Conservation (phyloP, 495 filamentous ascomycete species). For the Rhizodiscina lignyota region DNA sequence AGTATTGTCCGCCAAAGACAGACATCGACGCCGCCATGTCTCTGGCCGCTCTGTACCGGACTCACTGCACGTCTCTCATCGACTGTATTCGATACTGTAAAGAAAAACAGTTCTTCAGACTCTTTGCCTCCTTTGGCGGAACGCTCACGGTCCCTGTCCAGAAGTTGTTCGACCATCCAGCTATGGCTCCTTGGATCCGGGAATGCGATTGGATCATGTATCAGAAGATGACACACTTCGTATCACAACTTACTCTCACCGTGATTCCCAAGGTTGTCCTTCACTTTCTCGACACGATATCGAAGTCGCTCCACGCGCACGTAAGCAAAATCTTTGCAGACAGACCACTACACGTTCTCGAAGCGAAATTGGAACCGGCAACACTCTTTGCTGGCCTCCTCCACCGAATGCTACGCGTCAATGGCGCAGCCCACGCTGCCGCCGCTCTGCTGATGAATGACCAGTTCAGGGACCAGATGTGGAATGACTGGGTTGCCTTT, state of each 20-base stretch:
- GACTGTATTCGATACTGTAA: slow-evolving; percentile 92
- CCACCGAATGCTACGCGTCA: slow-evolving; percentile 73
- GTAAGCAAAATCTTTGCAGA: slow-evolving; percentile 65
- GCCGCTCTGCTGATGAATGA: slow-evolving; percentile 59
- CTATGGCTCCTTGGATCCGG: slow-evolving; percentile 79
- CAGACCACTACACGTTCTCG: slow-evolving; percentile 65
- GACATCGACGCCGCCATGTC: slow-evolving; percentile 72
- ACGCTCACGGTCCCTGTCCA: slow-evolving; percentile 95
- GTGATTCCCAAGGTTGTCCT: slow-evolving; percentile 73
- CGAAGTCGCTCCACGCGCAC: slow-evolving; percentile 57
- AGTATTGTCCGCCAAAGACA: slow-evolving; percentile 56
- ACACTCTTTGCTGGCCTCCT: slow-evolving; percentile 75
- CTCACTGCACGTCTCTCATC: slow-evolving; percentile 85
- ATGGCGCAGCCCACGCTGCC: slow-evolving; percentile 74
- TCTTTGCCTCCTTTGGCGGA: slow-evolving; percentile 91
- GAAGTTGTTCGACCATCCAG: slow-evolving; percentile 70
- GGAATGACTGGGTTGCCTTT: slow-evolving; percentile 69
- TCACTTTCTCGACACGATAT: slow-evolving; percentile 69
- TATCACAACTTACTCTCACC: slow-evolving; percentile 70
- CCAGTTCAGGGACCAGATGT: slow-evolving; percentile 75
- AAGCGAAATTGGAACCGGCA: slow-evolving; percentile 75
- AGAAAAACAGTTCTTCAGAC: slow-evolving; percentile 82
- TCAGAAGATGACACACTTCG: slow-evolving; percentile 83
- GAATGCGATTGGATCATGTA: slow-evolving; percentile 93
- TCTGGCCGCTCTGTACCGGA: slow-evolving; percentile 71